Conservation (phyloP, 1,139 yeast species). For the Debaryomyces sp. region DNA sequence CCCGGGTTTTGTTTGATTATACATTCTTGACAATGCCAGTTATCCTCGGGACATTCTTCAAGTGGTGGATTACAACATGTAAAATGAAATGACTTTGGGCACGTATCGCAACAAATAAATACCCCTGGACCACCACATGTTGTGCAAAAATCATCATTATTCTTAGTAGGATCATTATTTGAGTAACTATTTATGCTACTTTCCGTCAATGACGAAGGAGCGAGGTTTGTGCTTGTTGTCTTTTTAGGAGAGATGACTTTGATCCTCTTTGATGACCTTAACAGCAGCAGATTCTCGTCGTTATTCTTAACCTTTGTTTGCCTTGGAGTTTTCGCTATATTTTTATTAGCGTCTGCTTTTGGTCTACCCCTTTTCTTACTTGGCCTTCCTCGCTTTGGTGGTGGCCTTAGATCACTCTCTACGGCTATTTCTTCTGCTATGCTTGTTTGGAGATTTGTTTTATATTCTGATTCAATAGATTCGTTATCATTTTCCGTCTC, state of each 20-base stretch:
- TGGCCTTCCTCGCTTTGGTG: conserved; percentile 11
- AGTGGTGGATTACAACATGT: conserved; percentile 90
- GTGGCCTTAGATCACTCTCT: conserved; percentile 36
- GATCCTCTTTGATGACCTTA: conserved; percentile 31
- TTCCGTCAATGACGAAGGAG: conserved; percentile 24
- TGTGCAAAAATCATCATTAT: conserved; percentile 87
- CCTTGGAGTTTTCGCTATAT: conserved; percentile 15
- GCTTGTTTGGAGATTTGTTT: conserved; percentile 33
- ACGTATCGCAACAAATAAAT: conserved; percentile 89
- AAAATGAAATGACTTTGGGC: conserved; percentile 91
- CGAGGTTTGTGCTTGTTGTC: conserved; percentile 30
- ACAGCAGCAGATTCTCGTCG: conserved; percentile 16
- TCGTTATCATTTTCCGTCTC: conserved; percentile 6
- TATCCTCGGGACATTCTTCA: conserved; percentile 81
- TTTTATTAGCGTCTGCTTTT: conserved; percentile 16
- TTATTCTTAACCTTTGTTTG: conserved; percentile 12
- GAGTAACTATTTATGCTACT: conserved; percentile 10
- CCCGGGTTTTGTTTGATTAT: conserved; percentile 33
- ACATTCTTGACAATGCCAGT: conserved; percentile 89
- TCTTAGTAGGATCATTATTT: conserved; percentile 33
- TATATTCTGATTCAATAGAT: conserved; percentile 22
- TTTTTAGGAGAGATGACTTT: conserved; percentile 49
- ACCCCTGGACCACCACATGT: conserved; percentile 89
- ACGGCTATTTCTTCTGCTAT: conserved; percentile 34
- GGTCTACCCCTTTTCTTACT: conserved; percentile 10